Evolutionary conservation across 2,329 filamentous ascomycete species (phyloP).

Genomic region (Clonostachys byssicola): DNA sequence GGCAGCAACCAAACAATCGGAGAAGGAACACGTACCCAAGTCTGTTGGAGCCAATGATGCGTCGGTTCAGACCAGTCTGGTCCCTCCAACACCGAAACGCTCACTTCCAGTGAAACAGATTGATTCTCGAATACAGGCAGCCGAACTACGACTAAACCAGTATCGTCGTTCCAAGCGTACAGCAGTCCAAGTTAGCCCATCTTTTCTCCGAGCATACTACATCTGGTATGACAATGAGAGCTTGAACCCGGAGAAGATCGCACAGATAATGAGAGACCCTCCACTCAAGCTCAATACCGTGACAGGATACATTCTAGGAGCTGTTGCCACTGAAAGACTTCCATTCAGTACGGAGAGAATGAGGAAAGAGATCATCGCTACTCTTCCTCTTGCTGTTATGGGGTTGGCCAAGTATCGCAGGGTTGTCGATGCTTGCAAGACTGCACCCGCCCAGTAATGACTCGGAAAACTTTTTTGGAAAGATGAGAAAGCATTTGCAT

Average conservation of each 20-base stretch:
- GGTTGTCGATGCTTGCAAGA: slow-evolving; percentile 14
- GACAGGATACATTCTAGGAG: slow-evolving; percentile 52
- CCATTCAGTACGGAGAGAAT: slow-evolving; percentile 42
- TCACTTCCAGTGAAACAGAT: not conserved
- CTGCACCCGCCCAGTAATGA: too few species aligned
- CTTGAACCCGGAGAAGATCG: slow-evolving; percentile 43
- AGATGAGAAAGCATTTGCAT: not conserved
- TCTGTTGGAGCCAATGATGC: too few species aligned
- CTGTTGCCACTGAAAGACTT: slow-evolving; percentile 45
- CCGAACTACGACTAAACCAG: slow-evolving; percentile 28
- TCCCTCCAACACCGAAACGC: too few species aligned
- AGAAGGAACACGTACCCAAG: too few species aligned
- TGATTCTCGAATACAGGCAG: slow-evolving; percentile 37
- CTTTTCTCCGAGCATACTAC: slow-evolving; percentile 53
- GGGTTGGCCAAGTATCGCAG: slow-evolving; percentile 14
- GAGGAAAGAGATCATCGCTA: slow-evolving; percentile 33
- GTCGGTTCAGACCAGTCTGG: too few species aligned
- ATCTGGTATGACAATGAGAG: slow-evolving; percentile 55
- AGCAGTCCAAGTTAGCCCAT: slow-evolving; percentile 13
- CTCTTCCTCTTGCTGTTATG: slow-evolving; percentile 15
- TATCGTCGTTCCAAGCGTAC: slow-evolving; percentile 25
- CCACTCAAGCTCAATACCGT: slow-evolving; percentile 55
- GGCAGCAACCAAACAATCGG: too few species aligned
- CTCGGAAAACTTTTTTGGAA: not conserved
- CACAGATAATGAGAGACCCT: slow-evolving; percentile 52